phyloP scores from a whole-genome alignment of 352 stramenopile genomes.

The Elongisporangium prolatum region DNA sequence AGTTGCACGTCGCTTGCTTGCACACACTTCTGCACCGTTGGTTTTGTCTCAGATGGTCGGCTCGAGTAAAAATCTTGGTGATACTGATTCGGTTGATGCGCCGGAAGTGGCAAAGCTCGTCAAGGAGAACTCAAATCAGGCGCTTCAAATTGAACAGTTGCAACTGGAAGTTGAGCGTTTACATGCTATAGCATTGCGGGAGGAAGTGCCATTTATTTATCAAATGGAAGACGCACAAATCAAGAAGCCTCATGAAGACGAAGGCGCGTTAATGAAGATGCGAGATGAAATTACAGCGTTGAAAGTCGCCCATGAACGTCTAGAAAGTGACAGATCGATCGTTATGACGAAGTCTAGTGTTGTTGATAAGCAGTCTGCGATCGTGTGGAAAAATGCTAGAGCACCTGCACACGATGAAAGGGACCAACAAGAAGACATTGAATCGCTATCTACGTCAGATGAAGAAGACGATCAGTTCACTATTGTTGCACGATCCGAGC shows the following conservation, averaged over 20 bases:
- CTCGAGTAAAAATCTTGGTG: not conserved
- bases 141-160: constrained; percentile 6
- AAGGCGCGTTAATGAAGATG: not conserved
- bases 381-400: too few species aligned
- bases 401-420: not conserved
- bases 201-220: not conserved
- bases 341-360: not conserved
- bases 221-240: not conserved
- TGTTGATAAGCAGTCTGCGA: not conserved
- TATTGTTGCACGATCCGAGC: not conserved
- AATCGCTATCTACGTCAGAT: constrained; percentile 11
- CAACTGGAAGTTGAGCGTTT: constrained; percentile 9
- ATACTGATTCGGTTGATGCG: not conserved
- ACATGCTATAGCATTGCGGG: not conserved
- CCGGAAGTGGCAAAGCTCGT: not conserved
- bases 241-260: not conserved
- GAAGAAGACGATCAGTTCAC: constrained; percentile 8
- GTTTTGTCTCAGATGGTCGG: not conserved
- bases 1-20: constrained; percentile 16
- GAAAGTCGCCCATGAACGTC: not conserved
- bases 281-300: not conserved
- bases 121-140: not conserved
- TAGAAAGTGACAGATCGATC: not conserved
- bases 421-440: constrained; percentile 10
- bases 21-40: not conserved